Conservation (phyloP, 768 basidiomycete species). For the Rhodotorula graminis region DNA sequence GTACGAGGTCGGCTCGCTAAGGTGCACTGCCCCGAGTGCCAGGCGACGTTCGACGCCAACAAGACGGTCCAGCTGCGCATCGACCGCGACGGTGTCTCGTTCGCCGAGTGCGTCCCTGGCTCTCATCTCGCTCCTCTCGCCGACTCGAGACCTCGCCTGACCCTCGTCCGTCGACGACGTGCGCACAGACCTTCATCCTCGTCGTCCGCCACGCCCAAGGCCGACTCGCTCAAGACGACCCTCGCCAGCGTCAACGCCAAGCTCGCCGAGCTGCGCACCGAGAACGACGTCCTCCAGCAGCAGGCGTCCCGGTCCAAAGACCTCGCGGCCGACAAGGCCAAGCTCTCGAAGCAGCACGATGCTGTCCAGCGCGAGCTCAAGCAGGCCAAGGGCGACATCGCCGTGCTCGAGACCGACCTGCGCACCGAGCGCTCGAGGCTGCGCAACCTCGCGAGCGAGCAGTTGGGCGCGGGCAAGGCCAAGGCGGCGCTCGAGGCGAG, state of each 20-base stretch:
- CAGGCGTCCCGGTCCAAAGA: slow-evolving; percentile 48
- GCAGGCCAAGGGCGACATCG: slow-evolving; percentile 53
- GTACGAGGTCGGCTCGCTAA: slow-evolving; percentile 25
- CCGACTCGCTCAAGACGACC: slow-evolving; percentile 25
- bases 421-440: slow-evolving; percentile 65
- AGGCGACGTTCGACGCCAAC: slow-evolving; percentile 35
- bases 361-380: slow-evolving; percentile 55
- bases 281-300: slow-evolving; percentile 69
- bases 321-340: slow-evolving; percentile 56
- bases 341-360: slow-evolving; percentile 57
- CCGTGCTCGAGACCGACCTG: slow-evolving; percentile 67
- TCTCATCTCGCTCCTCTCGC: too few species aligned
- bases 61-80: slow-evolving; percentile 23
- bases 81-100: slow-evolving; percentile 11
- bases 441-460: slow-evolving; percentile 61
- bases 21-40: slow-evolving; percentile 39
- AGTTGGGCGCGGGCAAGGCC: slow-evolving; percentile 60
- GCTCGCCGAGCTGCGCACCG: slow-evolving; percentile 56
- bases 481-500: slow-evolving; percentile 45
- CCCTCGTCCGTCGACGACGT: too few species aligned
- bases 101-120: slow-evolving; percentile 7
- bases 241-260: slow-evolving; percentile 53
- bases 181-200: neutral
- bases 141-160: too few species aligned
- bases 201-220: neutral